Percentiles rank a stretch among this genome's conserved stretches.
phyloP scores from a whole-genome alignment of 1,284 basidiomycete genomes.

The Sporisorium sorghi region DNA sequence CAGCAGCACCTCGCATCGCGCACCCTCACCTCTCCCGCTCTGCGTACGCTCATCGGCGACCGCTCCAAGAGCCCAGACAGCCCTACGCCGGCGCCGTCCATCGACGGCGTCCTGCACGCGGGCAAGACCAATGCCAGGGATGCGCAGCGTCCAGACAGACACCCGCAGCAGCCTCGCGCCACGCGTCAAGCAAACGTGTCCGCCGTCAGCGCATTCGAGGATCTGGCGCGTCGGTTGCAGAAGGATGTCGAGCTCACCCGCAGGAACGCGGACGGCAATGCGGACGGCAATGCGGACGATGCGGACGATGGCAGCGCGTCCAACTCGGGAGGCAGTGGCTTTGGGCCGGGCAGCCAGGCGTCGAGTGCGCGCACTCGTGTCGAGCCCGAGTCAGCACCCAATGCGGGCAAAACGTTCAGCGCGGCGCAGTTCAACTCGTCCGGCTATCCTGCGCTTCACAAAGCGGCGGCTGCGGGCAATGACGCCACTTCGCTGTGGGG shows the following conservation, averaged over 20 bases:
- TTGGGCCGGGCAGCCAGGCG: slow-evolving; percentile 51
- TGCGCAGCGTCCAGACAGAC: slow-evolving; percentile 14
- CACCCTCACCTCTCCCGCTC: slow-evolving; percentile 45
- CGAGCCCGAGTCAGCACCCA: slow-evolving; percentile 10
- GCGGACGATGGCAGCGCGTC: slow-evolving; percentile 36
- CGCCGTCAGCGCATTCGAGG: slow-evolving; percentile 43
- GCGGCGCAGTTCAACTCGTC: slow-evolving; percentile 34
- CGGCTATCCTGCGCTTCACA: slow-evolving; percentile 37
- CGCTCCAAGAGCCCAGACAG: slow-evolving; percentile 52
- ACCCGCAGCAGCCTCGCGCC: slow-evolving; percentile 27
- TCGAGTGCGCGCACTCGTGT: slow-evolving; percentile 50
- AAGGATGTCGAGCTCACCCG: slow-evolving; percentile 44
- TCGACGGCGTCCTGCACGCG: slow-evolving; percentile 34
- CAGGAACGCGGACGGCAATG: slow-evolving; percentile 9
- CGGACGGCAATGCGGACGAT: slow-evolving; percentile 32
- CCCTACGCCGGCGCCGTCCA: slow-evolving; percentile 46
- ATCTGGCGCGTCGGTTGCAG: slow-evolving; percentile 43
- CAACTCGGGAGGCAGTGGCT: slow-evolving; percentile 52
- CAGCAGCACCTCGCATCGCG: slow-evolving; percentile 49
- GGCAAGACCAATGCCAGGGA: slow-evolving; percentile 18
- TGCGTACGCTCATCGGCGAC: slow-evolving; percentile 48
- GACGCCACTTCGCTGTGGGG: slow-evolving; percentile 33
- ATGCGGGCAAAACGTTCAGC: slow-evolving; percentile 18
- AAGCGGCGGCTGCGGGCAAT: slow-evolving; percentile 7
- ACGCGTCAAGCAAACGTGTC: slow-evolving; percentile 15